These are phyloP conservation scores for Blastobotrys peoriensis DNA, from an alignment of 805 yeast genomes.

Conservation along the genomic window DNA sequence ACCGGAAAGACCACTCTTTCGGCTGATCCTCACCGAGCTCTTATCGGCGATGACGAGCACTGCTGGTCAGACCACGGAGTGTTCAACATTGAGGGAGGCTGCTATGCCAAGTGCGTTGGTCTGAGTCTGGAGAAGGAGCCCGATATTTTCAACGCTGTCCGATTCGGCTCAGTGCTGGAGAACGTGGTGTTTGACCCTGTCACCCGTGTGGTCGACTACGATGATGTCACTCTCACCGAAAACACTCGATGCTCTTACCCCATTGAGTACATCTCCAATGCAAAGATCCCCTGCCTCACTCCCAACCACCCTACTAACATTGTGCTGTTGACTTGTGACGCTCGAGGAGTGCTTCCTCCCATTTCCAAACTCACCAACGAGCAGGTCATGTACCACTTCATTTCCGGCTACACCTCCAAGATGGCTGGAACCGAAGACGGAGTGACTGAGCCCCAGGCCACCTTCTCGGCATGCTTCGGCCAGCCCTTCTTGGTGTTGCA, in stretches of 20 bases:
- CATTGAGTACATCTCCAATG: conserved; percentile 92
- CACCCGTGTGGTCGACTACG: conserved; percentile 80
- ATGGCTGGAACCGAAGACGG: conserved; percentile 99
- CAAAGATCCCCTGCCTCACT: conserved; percentile 90
- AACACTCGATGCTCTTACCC: conserved; percentile 99
- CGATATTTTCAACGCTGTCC: conserved; percentile 91
- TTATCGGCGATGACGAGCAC: conserved; percentile 98
- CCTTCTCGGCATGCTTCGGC: conserved; percentile 98
- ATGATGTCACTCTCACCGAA: conserved; percentile 78
- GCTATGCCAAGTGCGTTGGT: conserved; percentile 96
- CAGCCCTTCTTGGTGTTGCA: conserved; percentile 97
- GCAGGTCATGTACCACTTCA: conserved; percentile 98
- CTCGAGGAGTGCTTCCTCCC: conserved; percentile 96
- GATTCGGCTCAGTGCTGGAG: conserved; percentile 90
- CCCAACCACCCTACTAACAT: conserved; percentile 89
- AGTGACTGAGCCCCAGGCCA: conserved; percentile 95
- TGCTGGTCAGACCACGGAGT: conserved; percentile 99
- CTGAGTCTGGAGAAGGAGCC: conserved; percentile 91
- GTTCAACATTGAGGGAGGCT: conserved; percentile 98
- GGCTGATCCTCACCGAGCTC: conserved; percentile 88
- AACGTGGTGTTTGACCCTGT: conserved; percentile 79
- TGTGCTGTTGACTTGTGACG: conserved; percentile 91
- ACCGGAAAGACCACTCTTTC: conserved; percentile 97
- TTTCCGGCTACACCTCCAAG: conserved; percentile 97
- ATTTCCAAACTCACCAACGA: conserved; percentile 88